These are phyloP conservation scores for Trichoderma gracile DNA, from an alignment of 2,329 filamentous ascomycete genomes.

Conservation along the genomic window DNA sequence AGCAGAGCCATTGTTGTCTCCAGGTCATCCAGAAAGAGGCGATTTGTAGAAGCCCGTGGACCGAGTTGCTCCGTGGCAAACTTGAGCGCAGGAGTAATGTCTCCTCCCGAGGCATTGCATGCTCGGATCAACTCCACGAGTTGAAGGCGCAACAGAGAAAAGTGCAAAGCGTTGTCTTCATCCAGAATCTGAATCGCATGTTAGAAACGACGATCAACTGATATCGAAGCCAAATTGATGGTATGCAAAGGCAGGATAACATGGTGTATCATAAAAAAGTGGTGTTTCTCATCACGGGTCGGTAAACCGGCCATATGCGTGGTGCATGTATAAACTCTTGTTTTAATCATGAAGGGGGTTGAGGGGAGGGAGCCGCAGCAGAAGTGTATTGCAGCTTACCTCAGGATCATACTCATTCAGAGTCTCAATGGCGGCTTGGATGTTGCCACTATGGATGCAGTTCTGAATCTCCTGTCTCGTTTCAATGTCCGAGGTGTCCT, in stretches of 20 bases:
- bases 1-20: conserved; percentile 92
- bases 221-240: neutral
- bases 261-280: conserved; percentile 48
- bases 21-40: conserved; percentile 79
- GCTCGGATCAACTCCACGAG: conserved; percentile 88
- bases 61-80: conserved; percentile 89
- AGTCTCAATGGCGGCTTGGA: conserved; percentile 79
- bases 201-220: conserved; percentile 8
- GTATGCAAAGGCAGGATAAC: neutral
- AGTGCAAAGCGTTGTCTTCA: conserved; percentile 78
- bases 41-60: conserved; percentile 79
- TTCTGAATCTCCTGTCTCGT: conserved; percentile 80
- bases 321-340: conserved; percentile 90
- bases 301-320: conserved; percentile 82
- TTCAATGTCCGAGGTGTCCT: conserved; percentile 71
- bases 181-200: conserved; percentile 73
- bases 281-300: conserved; percentile 88
- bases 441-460: conserved; percentile 81
- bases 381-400: conserved; percentile 57
- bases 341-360: conserved; percentile 76
- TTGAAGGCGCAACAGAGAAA: conserved; percentile 84
- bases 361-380: conserved; percentile 46
- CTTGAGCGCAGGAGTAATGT: conserved; percentile 76
- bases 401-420: conserved; percentile 89
- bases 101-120: conserved; percentile 66